Evolutionary conservation across 164 flowering plant genomes (phyloP).

Genomic region (Amborella trichopoda): DNA sequence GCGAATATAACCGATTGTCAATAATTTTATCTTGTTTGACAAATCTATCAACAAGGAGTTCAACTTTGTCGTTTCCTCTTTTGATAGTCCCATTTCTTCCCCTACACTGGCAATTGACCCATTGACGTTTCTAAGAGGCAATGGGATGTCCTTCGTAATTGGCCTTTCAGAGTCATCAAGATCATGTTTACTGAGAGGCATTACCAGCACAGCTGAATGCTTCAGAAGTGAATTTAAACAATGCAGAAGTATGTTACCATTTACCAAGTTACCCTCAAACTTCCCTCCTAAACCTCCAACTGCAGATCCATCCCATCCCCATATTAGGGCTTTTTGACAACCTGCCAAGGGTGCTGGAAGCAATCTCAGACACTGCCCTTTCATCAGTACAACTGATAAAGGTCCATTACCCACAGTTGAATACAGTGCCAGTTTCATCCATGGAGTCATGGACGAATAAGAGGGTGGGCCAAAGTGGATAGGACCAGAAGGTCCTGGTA

Average conservation of each 20-base stretch:
- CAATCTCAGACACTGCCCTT: constrained; percentile 83
- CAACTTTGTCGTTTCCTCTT: constrained; percentile 41
- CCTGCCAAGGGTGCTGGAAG: constrained; percentile 97
- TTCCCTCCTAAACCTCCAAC: constrained; percentile 90
- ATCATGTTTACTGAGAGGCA: constrained; percentile 72
- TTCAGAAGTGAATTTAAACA: constrained; percentile 89
- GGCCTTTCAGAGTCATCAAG: constrained; percentile 65
- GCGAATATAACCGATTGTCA: constrained; percentile 82
- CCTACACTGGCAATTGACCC: constrained; percentile 65
- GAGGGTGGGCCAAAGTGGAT: constrained; percentile 97
- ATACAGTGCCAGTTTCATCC: constrained; percentile 92
- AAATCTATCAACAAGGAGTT: constrained; percentile 36
- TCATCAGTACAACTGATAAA: constrained; percentile 85
- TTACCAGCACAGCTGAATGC: constrained; percentile 84
- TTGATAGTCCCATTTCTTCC: constrained; percentile 52
- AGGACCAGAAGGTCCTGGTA: constrained; percentile 87
- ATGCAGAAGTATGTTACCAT: constrained; percentile 79
- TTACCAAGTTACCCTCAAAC: constrained; percentile 84
- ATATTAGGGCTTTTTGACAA: constrained; percentile 86
- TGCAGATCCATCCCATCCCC: constrained; percentile 98
- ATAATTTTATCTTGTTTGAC: constrained; percentile 51
- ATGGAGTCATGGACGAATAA: constrained; percentile 87
- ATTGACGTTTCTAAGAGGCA: constrained; percentile 81
- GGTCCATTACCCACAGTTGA: constrained; percentile 73
- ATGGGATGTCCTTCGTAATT: constrained; percentile 63